Conservation (phyloP, 2,329 filamentous ascomycete species). For the Fusarium sp. region DNA sequence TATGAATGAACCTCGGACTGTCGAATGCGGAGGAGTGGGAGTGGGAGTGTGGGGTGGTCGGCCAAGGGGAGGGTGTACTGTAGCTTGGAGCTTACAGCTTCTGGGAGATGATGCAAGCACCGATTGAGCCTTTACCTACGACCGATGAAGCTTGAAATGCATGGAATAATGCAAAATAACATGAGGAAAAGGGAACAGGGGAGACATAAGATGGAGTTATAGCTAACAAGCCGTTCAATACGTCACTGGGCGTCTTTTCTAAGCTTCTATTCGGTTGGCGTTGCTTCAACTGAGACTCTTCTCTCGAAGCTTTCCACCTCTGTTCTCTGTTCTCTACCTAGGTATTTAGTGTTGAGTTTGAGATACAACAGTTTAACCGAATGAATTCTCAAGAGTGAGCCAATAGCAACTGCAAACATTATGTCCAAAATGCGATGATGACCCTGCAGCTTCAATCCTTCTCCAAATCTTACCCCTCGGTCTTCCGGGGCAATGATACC, state of each 20-base stretch:
- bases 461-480: conserved; percentile 29
- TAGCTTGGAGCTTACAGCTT: conserved; percentile 12
- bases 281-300: conserved; percentile 9
- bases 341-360: neutral
- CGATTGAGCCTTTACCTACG: neutral
- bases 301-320: conserved; percentile 14
- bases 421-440: neutral
- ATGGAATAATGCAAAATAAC: neutral
- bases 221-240: conserved; percentile 1
- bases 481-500: conserved; percentile 36
- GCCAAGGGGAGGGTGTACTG: conserved; percentile 38
- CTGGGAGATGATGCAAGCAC: conserved; percentile 17
- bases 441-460: conserved; percentile 1
- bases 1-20: conserved; percentile 26
- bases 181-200: neutral
- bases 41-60: conserved; percentile 40
- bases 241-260: conserved; percentile 31
- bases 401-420: neutral
- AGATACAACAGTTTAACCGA: neutral
- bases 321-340: neutral
- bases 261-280: conserved; percentile 1
- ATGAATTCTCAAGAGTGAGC: neutral
- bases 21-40: conserved; percentile 37
- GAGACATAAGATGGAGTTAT: neutral
- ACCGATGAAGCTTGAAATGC: neutral